Evolutionary conservation across 495 filamentous ascomycete species (phyloP).

Genomic region (Glutinoglossum americanum): DNA sequence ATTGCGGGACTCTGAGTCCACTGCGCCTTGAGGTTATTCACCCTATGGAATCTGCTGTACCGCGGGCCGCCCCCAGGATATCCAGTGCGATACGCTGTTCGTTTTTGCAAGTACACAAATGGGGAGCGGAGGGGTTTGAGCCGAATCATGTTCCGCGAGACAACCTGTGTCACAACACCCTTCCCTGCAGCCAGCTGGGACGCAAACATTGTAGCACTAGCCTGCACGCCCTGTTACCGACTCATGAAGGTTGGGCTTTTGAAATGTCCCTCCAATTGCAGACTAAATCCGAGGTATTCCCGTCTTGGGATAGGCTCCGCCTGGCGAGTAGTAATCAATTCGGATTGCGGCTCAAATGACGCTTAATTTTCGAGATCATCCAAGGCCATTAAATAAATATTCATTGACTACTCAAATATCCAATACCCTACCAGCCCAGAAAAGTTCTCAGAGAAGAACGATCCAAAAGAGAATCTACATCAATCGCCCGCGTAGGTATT

Average conservation of each 20-base stretch:
- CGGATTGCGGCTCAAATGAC: no score
- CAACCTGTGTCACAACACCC: neutral
- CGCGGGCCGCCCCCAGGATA: neutral
- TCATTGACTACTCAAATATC: neutral
- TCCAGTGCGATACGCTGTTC: neutral
- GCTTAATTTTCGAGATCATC: no score
- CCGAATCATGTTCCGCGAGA: neutral
- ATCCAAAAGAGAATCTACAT: neutral
- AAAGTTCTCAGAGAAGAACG: neutral
- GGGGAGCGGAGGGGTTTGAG: neutral
- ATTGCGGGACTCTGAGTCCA: constrained; percentile 3
- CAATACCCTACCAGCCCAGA: neutral
- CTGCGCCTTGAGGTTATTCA: neutral
- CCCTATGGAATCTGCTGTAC: constrained; percentile 2
- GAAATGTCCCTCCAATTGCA: neutral
- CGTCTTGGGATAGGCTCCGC: no score
- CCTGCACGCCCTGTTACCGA: neutral
- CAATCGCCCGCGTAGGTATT: constrained; percentile 1
- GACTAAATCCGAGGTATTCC: neutral
- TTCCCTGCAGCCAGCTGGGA: neutral
- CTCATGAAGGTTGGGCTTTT: neutral
- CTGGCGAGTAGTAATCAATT: no score
- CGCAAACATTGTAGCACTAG: neutral
- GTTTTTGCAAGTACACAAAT: neutral
- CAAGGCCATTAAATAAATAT: neutral